Conservation (phyloP, 345 rosid species). For the Citrus reticulata region DNA sequence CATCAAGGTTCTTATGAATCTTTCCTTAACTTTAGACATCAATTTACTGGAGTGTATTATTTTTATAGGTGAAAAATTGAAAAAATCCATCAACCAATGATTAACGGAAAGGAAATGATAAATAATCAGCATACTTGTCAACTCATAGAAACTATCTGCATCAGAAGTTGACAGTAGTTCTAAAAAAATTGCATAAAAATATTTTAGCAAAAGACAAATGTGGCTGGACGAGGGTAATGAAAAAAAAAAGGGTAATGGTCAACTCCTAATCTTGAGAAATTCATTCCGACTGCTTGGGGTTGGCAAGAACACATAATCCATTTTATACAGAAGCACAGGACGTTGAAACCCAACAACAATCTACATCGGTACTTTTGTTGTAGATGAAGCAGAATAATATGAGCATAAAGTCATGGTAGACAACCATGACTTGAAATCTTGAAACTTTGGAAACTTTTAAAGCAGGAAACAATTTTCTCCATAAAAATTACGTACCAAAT, state of each 20-base stretch:
- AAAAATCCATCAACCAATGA: not conserved
- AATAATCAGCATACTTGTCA: constrained; percentile 8
- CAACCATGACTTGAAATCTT: not conserved
- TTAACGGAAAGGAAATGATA: not conserved
- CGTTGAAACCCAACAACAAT: not conserved
- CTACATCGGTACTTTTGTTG: not conserved
- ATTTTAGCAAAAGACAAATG: not conserved
- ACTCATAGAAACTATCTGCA: constrained; percentile 7
- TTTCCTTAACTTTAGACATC: not conserved
- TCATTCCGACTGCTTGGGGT: constrained; percentile 4
- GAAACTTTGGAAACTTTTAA: not conserved
- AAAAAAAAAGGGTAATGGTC: not conserved
- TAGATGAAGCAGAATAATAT: not conserved
- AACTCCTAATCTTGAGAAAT: constrained; percentile 9
- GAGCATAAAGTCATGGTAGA: not conserved
- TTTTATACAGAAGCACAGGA: not conserved
- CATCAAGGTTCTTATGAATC: not conserved
- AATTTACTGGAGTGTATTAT: not conserved
- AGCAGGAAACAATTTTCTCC: not conserved
- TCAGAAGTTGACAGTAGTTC: not conserved
- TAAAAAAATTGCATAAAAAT: not conserved
- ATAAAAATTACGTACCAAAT: not conserved
- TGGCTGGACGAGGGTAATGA: not conserved
- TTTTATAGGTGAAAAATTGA: not conserved
- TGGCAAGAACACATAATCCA: not conserved